Evolutionary conservation across 192 early-diverging fungal species (phyloP), one percentile per base, ranked within the genome.

Genomic region (Kappamyces sp.): DNA sequence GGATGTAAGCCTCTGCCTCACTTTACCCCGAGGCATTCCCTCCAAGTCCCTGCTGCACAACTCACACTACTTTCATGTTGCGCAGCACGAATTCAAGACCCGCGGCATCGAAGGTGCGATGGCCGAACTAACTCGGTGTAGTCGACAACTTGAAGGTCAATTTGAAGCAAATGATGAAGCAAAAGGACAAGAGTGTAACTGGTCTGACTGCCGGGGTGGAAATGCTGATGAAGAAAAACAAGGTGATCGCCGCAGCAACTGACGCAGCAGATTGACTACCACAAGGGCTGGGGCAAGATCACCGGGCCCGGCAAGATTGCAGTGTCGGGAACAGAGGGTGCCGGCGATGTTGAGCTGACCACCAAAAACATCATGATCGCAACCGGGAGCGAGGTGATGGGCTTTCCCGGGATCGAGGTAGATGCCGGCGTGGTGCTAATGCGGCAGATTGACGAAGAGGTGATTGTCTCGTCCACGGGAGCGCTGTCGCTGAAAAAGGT

Each of bases 31-130:
- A 22, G 22, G 54, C 38, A 98, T 98, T 73, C 96, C 96, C 42
- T 98, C 96, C 57, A 98, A 98, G 80, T 91, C 96, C 46, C 86
- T 98, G 69, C 83, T 98, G 64, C 85, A 98, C 86, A 96, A 98
- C 84, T 93, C 96, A 38, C 93, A 98, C 81, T 78, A 96, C 52
- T 94, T 88, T 75, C 93, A 98, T 72, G 76, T 88, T 69, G 87
- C 96, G 40, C 72, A 88, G 66, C 91, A 98, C 67, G 89, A 90
- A 35, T 88, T 96, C 64, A 84, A 83, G 68, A 80, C 85, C 67
- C 87, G 96, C 62, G 96, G 96, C 63, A 98, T 98, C 63, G 88
- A 94, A 59, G 78, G 86, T 84, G 69, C 57, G 72, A 67, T 62
- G 6, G 30, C 41, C 47, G 32, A 60, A 0, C 12, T 14, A 8